Conservation (phyloP, 1,139 yeast genomes). For the Nakaseomyces kungkrabaensis region DNA sequence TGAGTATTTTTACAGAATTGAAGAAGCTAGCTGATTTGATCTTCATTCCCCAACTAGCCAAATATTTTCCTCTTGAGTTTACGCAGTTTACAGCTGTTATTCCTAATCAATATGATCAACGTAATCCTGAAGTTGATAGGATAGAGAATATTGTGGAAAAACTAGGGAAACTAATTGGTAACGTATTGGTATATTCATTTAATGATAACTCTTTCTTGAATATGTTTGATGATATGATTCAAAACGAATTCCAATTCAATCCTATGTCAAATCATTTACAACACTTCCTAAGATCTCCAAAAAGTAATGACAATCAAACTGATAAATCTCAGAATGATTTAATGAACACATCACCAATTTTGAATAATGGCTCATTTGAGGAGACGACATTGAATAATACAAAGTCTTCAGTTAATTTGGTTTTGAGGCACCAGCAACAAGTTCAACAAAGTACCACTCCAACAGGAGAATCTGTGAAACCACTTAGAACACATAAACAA, state of each 20-base stretch:
- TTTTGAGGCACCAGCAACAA: conserved; percentile 10
- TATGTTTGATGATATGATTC: conserved; percentile 17
- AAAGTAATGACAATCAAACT: not conserved
- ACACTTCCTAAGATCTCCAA: not conserved
- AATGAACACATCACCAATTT: conserved; percentile 4
- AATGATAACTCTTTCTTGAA: conserved; percentile 27
- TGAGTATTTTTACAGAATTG: conserved; percentile 26
- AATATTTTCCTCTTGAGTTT: conserved; percentile 17
- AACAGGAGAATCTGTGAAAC: conserved; percentile 1
- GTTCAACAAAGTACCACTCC: not conserved
- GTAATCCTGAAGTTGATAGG: conserved; percentile 3
- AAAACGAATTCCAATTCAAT: conserved; percentile 12
- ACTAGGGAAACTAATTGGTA: conserved; percentile 23
- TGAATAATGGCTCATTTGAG: conserved; percentile 10
- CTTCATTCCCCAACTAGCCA: conserved; percentile 22
- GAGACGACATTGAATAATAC: conserved; percentile 9
- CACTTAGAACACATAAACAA: conserved; percentile 12
- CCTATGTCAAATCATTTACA: conserved; percentile 2
- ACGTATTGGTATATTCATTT: conserved; percentile 25
- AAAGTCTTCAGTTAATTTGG: conserved; percentile 17
- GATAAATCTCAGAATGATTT: not conserved
- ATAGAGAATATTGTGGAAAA: conserved; percentile 13
- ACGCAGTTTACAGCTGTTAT: conserved; percentile 8
- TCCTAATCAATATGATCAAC: conserved; percentile 3
- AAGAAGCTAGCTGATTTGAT: conserved; percentile 22